Conservation (phyloP, 2,329 filamentous ascomycete genomes). For the Colletotrichum somersetense region DNA sequence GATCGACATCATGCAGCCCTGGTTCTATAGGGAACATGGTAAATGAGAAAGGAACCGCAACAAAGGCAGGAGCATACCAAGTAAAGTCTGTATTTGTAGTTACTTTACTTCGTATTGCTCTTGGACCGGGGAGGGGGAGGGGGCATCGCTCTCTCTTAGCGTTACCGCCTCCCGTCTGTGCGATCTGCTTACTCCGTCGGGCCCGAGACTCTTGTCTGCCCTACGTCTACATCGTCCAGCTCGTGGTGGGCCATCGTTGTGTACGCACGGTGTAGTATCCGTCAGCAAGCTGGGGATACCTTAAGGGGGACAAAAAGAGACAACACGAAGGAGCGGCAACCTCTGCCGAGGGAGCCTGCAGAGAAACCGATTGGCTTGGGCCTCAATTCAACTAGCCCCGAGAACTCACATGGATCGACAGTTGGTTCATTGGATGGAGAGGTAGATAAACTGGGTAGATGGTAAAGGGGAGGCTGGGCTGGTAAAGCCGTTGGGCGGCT, state of each 20-base stretch:
- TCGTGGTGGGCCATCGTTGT: not conserved
- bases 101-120: too few relatives aligned
- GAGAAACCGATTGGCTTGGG: slow-evolving; percentile 23
- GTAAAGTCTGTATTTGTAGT: too few relatives aligned
- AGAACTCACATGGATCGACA: not conserved
- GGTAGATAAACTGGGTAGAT: not conserved
- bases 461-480: slow-evolving; percentile 11
- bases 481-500: not conserved
- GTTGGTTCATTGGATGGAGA: not conserved
- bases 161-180: slow-evolving; percentile 1
- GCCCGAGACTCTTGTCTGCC: not conserved
- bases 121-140: too few relatives aligned
- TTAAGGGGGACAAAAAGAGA: not conserved
- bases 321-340: not conserved
- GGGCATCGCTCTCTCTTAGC: not conserved
- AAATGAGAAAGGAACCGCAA: slow-evolving; percentile 32
- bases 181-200: too few relatives aligned
- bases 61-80: slow-evolving; percentile 8
- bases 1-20: slow-evolving; percentile 32
- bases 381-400: not conserved
- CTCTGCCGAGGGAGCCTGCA: slow-evolving; percentile 20
- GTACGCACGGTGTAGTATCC: too few relatives aligned
- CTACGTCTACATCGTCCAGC: not conserved
- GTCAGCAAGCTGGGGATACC: not conserved
- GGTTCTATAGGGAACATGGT: not conserved